These are phyloP conservation scores for Leishmania aethiopica DNA, from an alignment of 208 protist genomes.

Conservation along the genomic window DNA sequence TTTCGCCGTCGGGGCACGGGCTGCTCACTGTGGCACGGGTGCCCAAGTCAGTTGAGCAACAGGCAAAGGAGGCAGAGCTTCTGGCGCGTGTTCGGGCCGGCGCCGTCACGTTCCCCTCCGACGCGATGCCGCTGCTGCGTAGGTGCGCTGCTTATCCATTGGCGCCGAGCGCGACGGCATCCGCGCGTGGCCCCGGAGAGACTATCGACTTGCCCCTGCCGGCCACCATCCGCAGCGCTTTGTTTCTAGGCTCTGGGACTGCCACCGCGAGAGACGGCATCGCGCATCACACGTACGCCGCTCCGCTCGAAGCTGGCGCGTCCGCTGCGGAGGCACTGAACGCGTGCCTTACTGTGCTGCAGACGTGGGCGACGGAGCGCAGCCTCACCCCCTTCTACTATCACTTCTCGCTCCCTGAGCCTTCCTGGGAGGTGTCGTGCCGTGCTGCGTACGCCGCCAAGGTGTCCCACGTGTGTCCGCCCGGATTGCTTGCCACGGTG, in stretches of 20 bases:
- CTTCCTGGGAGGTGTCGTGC: conserved; percentile 14
- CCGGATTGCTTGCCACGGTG: conserved; percentile 25
- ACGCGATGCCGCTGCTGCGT: conserved; percentile 28
- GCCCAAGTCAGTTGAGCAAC: conserved; percentile 56
- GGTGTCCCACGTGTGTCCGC: conserved; percentile 32
- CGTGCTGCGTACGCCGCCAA: conserved; percentile 13
- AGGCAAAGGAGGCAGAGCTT: conserved; percentile 27
- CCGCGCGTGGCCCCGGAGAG: not conserved
- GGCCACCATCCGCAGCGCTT: conserved; percentile 1
- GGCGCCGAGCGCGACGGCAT: not conserved
- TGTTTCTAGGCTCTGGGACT: not conserved
- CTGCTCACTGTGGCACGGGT: conserved; percentile 43
- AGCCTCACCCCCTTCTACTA: conserved; percentile 20
- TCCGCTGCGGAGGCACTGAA: not conserved
- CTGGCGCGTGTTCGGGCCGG: conserved; percentile 33
- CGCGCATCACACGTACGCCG: not conserved
- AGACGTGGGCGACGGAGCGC: conserved; percentile 11
- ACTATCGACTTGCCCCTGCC: not conserved
- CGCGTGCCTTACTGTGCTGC: not conserved
- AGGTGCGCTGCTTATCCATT: not conserved
- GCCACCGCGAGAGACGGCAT: not conserved
- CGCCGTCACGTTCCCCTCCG: conserved; percentile 27
- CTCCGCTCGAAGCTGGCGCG: not conserved
- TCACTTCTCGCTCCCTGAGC: conserved; percentile 11
- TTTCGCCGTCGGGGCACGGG: conserved; percentile 68